Evolutionary conservation across 2,329 filamentous ascomycete genomes (phyloP), one percentile per base, ranked within the genome.

Genomic region (Rhynchosporium agropyri): DNA sequence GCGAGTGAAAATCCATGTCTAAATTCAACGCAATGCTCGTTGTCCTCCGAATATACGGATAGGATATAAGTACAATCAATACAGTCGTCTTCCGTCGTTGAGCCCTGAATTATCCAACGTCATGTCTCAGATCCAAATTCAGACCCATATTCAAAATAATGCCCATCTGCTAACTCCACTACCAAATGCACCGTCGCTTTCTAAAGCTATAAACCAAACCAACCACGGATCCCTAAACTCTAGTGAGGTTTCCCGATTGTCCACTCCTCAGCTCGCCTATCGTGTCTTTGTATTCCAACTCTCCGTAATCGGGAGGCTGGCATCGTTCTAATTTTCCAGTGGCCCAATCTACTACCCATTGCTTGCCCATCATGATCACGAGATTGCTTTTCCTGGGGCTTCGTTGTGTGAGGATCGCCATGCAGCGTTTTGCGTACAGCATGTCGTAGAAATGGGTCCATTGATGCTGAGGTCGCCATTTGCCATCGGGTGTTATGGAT

Each of bases 281-380:
- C 40, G 45, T 40, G 28, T 51, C 40, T 33, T 42, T 15, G 40
- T 60, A 42, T 38, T 58, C 60, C 4, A 65, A 55, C 43, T 84
- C 82, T 46, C 80, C 80, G 69, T 85, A 86, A 4, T 77, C 77
- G 1, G 83, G 83, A 10, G 83, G 83, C 20, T 81, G 75, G 26
- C 84, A 81, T 15, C 81, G 77, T 33, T 80, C 77, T 79, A 84
- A 82, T 61, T 79, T 79, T 43, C 84, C 84, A 15, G 82, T 85
- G 13, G 75, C 74, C 84, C 84, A 86, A 76, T 86, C 83, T 49
- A 86, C 82, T 63, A 80, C 79, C 82, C 83, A 86, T 69, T 83
- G 79, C 71, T 82, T 84, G 48, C 83, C 84, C 65, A 81, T 79
- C 73, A 77, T 78, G 69, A 86, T 80, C 62, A 86, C 79, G 67